Evolutionary conservation across 2,329 filamentous ascomycete genomes (phyloP), one percentile per base, ranked within the genome.

Genomic region (Xylaria sp.): DNA sequence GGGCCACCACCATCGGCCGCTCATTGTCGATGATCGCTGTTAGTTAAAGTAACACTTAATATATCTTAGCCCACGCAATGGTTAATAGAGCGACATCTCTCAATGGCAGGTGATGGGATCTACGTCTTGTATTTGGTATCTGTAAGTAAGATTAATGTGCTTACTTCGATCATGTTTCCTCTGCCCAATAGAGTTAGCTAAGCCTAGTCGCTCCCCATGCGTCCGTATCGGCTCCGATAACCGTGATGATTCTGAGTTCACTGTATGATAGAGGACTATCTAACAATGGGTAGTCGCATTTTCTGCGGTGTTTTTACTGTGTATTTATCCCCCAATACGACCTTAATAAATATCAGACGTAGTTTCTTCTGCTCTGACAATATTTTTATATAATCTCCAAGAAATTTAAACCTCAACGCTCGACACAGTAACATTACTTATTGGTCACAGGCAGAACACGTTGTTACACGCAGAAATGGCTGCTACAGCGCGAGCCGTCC

Each of bases 151-250:
- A 20, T n/a, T 55, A 31, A 31, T 27, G 42, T 10, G 15, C 39
- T 33, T 58, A n/a, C 42, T 47, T 33, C 11, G 31, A 38, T 39
- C 13, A 6, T 15, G 15, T 31, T 29, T 11, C n/a, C 50, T 38
- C 17, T 29, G 25, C n/a, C 39, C 39, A 25, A 56, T 44, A 25
- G 58, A 51, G 27, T 22, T 51, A 58, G 31, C 51, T 29, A 38
- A 33, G 5, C 10, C n/a, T 42, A 22, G 17, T 33, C 4, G 3
- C 5, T 15, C 15, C 6, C 29, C 22, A 29, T 47, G 20, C 11
- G 66, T n/a, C 66, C 66, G 66, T 31, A 9, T 60, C 66, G 66
- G 66, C 58, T 68, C 66, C 66, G 66, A 62, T 45, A 44, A 27
- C 57, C 62, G 49, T 39, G 0, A 13, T 53, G 56, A 20, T 17